Evolutionary conservation across 257 asterid genomes (phyloP).

Genomic region (Rauvolfia tetraphylla): DNA sequence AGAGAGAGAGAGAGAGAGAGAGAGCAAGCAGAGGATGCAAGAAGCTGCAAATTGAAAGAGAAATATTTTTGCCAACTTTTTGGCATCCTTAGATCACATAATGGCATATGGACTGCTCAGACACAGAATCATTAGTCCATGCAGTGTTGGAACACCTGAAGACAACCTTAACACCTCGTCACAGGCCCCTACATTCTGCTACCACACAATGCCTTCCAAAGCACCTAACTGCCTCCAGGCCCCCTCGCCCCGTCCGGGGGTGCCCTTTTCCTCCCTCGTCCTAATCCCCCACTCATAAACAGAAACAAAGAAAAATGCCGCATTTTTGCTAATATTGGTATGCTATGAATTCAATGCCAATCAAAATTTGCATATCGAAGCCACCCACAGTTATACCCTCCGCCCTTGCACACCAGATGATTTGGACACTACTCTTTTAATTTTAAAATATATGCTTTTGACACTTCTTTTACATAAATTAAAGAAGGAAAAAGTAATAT

Average conservation of each 20-base stretch:
- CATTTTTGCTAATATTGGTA: no score
- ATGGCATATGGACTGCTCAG: neutral
- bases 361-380: no score
- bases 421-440: no score
- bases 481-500: no score
- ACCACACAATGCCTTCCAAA: neutral
- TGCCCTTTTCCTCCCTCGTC: neutral
- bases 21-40: neutral
- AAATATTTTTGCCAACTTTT: neutral
- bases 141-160: conserved; percentile 8
- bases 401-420: no score
- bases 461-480: no score
- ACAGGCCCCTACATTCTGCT: neutral
- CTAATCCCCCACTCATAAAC: no score
- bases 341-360: no score
- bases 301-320: no score
- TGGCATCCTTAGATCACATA: neutral
- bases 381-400: no score
- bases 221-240: neutral
- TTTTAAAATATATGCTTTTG: no score
- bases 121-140: conserved; percentile 1
- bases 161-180: conserved; percentile 9
- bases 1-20: neutral
- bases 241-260: neutral
- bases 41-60: neutral